Evolutionary conservation across 495 filamentous ascomycete species (phyloP).

Genomic region (Penicillium odoratum): DNA sequence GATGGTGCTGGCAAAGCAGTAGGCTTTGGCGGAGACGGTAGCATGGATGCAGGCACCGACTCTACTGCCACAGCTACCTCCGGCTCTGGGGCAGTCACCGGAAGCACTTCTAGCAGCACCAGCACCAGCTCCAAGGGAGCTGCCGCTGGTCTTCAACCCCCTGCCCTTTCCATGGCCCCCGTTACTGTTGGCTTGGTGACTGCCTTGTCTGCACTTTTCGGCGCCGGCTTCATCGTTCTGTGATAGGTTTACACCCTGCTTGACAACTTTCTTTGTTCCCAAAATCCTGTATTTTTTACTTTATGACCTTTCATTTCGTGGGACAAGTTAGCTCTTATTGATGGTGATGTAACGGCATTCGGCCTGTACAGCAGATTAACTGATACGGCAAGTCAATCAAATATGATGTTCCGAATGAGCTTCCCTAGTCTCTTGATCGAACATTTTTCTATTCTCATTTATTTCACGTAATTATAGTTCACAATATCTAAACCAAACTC

Average conservation of each 20-base stretch:
- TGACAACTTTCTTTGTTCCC: neutral
- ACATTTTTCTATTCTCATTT: neutral
- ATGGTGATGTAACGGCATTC: slow-evolving; percentile 22
- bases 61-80: slow-evolving; percentile 63
- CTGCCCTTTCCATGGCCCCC: slow-evolving; percentile 53
- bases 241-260: slow-evolving; percentile 16
- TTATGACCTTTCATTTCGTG: neutral
- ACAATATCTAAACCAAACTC: neutral
- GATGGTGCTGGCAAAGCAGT: slow-evolving; percentile 70
- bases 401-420: neutral
- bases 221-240: slow-evolving; percentile 55
- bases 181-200: slow-evolving; percentile 55
- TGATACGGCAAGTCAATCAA: slow-evolving; percentile 37
- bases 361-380: slow-evolving; percentile 23
- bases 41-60: slow-evolving; percentile 64
- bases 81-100: slow-evolving; percentile 53
- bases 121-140: slow-evolving; percentile 39
- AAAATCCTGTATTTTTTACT: neutral
- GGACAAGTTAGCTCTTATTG: neutral
- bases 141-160: slow-evolving; percentile 44
- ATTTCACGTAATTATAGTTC: neutral
- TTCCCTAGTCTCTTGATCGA: neutral
- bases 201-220: slow-evolving; percentile 60
- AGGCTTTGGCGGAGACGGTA: slow-evolving; percentile 71
- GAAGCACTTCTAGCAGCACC: slow-evolving; percentile 24